Percentiles rank a stretch among this genome's conserved stretches.
These are phyloP conservation scores for Salix suchowensis DNA, from an alignment of 345 rosid species.

Conservation along the genomic window DNA sequence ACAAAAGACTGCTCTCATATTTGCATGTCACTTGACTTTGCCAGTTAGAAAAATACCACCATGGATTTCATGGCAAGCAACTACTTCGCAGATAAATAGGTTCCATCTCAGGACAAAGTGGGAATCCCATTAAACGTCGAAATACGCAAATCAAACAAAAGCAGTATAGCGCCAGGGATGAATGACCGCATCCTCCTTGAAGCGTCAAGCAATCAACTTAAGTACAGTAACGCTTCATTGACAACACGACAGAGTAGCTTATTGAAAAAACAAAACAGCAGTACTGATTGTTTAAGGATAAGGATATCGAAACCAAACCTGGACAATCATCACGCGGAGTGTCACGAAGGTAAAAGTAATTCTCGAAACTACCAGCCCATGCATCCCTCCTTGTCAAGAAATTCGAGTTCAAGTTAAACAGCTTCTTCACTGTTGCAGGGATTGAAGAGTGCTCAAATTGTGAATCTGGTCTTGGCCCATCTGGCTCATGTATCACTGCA, in stretches of 20 bases:
- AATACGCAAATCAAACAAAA: neutral
- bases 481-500: conserved; percentile 83
- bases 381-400: conserved; percentile 97
- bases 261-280: neutral
- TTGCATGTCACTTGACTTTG: neutral
- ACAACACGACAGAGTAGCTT: neutral
- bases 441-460: conserved; percentile 92
- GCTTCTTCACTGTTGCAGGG: conserved; percentile 95
- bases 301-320: conserved; percentile 41
- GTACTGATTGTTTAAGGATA: neutral
- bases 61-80: neutral
- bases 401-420: conserved; percentile 77
- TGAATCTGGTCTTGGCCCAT: conserved; percentile 73
- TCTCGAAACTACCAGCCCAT: conserved; percentile 96
- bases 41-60: neutral
- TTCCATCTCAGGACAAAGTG: neutral
- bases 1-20: neutral
- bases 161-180: neutral
- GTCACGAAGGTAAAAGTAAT: conserved; percentile 56
- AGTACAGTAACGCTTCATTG: neutral
- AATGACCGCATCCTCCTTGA: neutral
- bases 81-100: neutral
- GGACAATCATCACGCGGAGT: conserved; percentile 95
- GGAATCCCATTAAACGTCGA: neutral
- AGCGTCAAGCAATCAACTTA: neutral